phyloP scores from a whole-genome alignment of 345 rosid genomes.

The Salix dunnii region DNA sequence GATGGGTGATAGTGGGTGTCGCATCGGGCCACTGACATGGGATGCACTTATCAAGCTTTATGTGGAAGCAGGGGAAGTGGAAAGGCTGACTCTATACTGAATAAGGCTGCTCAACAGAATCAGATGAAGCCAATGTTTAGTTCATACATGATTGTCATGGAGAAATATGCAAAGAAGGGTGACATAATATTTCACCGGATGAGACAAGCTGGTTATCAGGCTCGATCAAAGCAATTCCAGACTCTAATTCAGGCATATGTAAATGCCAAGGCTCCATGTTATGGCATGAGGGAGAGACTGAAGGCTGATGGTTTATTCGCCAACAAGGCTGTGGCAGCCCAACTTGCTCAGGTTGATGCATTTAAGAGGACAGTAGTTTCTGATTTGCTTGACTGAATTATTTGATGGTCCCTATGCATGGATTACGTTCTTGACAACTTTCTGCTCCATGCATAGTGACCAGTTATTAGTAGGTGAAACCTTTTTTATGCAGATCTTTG shows the following conservation, averaged over 20 bases:
- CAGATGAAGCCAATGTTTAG: constrained; percentile 56
- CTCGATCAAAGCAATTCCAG: constrained; percentile 60
- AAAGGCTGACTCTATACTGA: constrained; percentile 70
- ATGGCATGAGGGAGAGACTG: constrained; percentile 87
- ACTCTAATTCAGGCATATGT: constrained; percentile 54
- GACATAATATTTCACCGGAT: constrained; percentile 69
- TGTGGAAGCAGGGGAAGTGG: constrained; percentile 83
- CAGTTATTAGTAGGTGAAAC: not conserved
- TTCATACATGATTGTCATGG: constrained; percentile 68
- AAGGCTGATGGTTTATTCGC: constrained; percentile 83
- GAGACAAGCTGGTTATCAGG: constrained; percentile 70
- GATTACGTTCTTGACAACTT: not conserved
- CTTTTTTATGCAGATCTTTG: not conserved
- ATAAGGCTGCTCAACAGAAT: constrained; percentile 57
- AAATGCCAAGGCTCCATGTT: constrained; percentile 68
- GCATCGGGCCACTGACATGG: constrained; percentile 69
- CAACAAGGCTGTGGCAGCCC: constrained; percentile 47
- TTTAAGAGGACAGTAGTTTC: constrained; percentile 74
- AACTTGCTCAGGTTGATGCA: constrained; percentile 56
- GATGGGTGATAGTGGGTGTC: constrained; percentile 71
- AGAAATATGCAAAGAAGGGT: constrained; percentile 67
- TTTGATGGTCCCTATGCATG: not conserved
- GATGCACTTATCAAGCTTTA: constrained; percentile 79
- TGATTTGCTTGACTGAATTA: constrained; percentile 57
- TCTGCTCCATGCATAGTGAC: not conserved